phyloP scores from a whole-genome alignment of 495 filamentous ascomycete genomes.

The Mytilinidion resinicola region DNA sequence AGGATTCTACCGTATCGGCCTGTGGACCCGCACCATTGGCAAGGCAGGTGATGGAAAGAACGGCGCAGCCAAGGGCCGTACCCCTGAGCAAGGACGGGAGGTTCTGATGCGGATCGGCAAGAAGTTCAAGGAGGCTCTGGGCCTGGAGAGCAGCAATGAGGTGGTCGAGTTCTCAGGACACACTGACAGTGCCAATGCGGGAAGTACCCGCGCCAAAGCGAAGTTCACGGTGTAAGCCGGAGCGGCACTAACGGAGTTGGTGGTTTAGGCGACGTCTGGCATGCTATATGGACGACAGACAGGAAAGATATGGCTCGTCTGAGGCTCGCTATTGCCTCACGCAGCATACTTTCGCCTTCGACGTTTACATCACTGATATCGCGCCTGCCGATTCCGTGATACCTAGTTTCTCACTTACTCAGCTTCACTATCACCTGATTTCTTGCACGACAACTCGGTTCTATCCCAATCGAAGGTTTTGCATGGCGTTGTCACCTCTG shows the following conservation, averaged over 20 bases:
- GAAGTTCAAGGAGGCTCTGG: slow-evolving; percentile 85
- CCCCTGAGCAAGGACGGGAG: slow-evolving; percentile 73
- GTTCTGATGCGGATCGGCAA: slow-evolving; percentile 74
- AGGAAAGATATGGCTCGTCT: background rate
- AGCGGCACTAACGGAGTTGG: background rate
- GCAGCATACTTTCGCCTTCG: too few species aligned
- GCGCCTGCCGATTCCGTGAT: too few species aligned
- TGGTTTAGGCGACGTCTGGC: slow-evolving; percentile 1
- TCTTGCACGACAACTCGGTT: too few species aligned
- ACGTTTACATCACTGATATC: too few species aligned
- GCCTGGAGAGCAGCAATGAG: slow-evolving; percentile 64
- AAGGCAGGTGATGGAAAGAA: slow-evolving; percentile 67
- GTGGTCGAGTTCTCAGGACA: slow-evolving; percentile 91
- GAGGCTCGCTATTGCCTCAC: too few species aligned
- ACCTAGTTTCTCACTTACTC: too few species aligned
- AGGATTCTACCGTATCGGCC: slow-evolving; percentile 90
- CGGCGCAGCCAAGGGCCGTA: slow-evolving; percentile 61
- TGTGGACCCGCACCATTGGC: slow-evolving; percentile 89
- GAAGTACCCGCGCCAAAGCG: slow-evolving; percentile 90
- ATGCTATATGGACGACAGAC: background rate
- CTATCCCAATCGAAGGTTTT: too few species aligned
- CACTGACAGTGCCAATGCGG: slow-evolving; percentile 84
- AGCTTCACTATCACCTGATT: too few species aligned
- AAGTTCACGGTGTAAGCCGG: slow-evolving; percentile 68
- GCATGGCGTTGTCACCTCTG: too few species aligned